Evolutionary conservation across 2,329 filamentous ascomycete species (phyloP).

Genomic region (Myriosclerotinia scirpicola): DNA sequence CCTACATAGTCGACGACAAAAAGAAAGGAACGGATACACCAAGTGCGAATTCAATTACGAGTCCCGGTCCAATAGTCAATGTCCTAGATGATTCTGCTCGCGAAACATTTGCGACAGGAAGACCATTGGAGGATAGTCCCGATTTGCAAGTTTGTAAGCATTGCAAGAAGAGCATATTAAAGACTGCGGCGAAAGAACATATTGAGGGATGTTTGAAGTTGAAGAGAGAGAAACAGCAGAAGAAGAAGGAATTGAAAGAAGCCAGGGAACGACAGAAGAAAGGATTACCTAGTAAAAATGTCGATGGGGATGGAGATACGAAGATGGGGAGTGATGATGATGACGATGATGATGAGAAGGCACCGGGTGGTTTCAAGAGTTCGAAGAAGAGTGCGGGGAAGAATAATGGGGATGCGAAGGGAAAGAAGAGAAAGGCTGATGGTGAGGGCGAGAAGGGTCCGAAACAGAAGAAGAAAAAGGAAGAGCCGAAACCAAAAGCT

Average conservation of each 20-base stretch:
- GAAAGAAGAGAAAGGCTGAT: conserved; percentile 78
- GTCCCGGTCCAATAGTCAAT: conserved; percentile 59
- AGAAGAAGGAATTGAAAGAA: conserved; percentile 42
- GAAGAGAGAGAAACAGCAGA: conserved; percentile 41
- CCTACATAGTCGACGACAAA: conserved; percentile 50
- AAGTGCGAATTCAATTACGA: conserved; percentile 46
- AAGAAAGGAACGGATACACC: conserved; percentile 50
- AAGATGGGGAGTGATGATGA: conserved; percentile 46
- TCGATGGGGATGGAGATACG: conserved; percentile 40
- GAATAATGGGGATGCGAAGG: conserved; percentile 58
- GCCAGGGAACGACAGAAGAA: conserved; percentile 45
- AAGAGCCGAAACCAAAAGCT: conserved; percentile 80
- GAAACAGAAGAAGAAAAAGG: conserved; percentile 93
- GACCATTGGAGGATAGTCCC: conserved; percentile 75
- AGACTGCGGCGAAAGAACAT: conserved; percentile 72
- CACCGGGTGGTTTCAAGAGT: conserved; percentile 41
- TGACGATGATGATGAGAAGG: conserved; percentile 44
- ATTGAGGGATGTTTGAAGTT: conserved; percentile 80
- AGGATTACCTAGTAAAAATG: conserved; percentile 41
- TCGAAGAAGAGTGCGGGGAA: conserved; percentile 66
- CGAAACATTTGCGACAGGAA: conserved; percentile 77
- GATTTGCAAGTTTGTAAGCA: conserved; percentile 88
- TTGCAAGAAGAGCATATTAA: conserved; percentile 85
- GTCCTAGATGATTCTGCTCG: conserved; percentile 73
- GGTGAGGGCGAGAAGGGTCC: conserved; percentile 76